Percentiles rank a stretch among this genome's conserved stretches.
Evolutionary conservation across 306 rosid genomes (phyloP).

Genomic region (Quercus ilex): DNA sequence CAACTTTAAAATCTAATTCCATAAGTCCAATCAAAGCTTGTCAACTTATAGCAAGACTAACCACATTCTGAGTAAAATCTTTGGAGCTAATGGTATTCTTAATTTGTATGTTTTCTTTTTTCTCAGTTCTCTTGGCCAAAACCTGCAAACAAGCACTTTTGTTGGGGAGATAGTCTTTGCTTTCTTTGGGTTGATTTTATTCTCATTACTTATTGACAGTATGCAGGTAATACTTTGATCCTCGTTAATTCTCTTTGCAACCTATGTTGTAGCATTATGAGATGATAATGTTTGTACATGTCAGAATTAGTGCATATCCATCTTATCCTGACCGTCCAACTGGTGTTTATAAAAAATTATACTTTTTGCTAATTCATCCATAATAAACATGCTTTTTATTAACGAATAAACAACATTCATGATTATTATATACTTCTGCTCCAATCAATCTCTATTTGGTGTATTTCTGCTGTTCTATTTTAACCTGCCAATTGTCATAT

Average conservation of each 20-base stretch:
- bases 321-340: background rate
- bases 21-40: background rate
- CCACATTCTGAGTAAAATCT: too few relatives aligned
- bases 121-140: conserved; percentile 82
- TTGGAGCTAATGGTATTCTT: too few relatives aligned
- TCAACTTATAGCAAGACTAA: background rate
- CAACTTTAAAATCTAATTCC: background rate
- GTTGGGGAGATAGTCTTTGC: conserved; percentile 65
- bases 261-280: background rate
- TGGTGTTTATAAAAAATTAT: too few relatives aligned
- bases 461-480: background rate
- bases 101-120: background rate
- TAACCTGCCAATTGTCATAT: background rate
- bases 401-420: too few relatives aligned
- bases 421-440: background rate
- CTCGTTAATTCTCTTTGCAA: background rate
- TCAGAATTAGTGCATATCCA: background rate
- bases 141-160: conserved; percentile 61
- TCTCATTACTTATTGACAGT: conserved; percentile 77
- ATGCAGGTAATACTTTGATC: conserved; percentile 65
- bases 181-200: conserved; percentile 67
- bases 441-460: background rate
- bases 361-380: background rate
- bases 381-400: background rate
- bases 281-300: background rate